A percentile compares a stretch with the other conserved stretches of the same genome.
These are phyloP conservation scores for Xylaria sp. DNA, from an alignment of 2,329 filamentous ascomycete species.

Conservation along the genomic window DNA sequence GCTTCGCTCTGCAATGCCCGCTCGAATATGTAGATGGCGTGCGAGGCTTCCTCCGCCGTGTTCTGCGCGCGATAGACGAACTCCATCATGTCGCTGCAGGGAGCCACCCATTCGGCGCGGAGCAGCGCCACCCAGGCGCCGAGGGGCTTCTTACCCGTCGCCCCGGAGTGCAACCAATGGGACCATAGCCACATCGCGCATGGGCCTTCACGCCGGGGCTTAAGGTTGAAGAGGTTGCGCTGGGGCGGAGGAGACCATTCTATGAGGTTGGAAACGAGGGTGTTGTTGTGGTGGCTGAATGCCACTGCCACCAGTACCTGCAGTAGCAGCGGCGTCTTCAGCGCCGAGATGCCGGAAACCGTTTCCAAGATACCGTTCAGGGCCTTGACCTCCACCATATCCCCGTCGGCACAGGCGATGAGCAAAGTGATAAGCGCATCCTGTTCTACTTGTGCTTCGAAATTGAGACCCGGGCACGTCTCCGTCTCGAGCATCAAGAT, in stretches of 20 bases:
- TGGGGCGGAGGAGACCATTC: constrained; percentile 2
- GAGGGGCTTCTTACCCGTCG: neutral
- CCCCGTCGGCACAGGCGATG: constrained; percentile 1
- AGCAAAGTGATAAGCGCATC: constrained; percentile 1
- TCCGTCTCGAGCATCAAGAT: constrained; percentile 11
- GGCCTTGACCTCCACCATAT: neutral
- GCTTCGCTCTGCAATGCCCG: neutral
- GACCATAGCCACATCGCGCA: constrained; percentile 2
- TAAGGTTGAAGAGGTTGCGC: constrained; percentile 11
- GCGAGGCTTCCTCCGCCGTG: neutral
- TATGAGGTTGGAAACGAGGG: constrained; percentile 3
- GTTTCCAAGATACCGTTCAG: neutral
- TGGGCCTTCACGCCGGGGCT: neutral
- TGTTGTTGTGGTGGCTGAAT: constrained; percentile 5
- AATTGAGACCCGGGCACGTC: neutral
- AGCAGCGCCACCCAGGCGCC: neutral
- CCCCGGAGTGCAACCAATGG: neutral
- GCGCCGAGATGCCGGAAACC: neutral
- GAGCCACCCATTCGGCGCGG: constrained; percentile 4
- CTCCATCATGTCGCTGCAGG: constrained; percentile 8
- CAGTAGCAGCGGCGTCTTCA: neutral
- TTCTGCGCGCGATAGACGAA: constrained; percentile 12
- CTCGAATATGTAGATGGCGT: constrained; percentile 13
- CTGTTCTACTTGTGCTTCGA: neutral
- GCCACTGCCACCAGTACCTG: constrained; percentile 9